Evolutionary conservation across 2,329 filamentous ascomycete species (phyloP).

Genomic region (Acarospora socialis): DNA sequence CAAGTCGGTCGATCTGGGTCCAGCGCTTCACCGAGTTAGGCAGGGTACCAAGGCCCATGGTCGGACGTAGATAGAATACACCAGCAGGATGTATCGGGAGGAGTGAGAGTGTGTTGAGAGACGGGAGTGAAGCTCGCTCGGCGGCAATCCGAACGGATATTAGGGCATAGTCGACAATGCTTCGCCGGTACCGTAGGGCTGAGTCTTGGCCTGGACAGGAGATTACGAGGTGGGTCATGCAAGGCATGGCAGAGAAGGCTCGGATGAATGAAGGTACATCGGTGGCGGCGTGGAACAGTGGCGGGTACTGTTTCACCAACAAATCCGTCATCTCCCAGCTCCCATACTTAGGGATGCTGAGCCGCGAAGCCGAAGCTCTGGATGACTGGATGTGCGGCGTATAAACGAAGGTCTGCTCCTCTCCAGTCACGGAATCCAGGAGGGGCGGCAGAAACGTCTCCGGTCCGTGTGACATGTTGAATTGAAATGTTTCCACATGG

Average conservation of each 20-base stretch:
- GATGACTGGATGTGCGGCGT: slow-evolving; percentile 53
- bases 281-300: slow-evolving; percentile 76
- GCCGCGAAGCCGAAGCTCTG: slow-evolving; percentile 43
- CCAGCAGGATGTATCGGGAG: slow-evolving; percentile 60
- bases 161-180: slow-evolving; percentile 74
- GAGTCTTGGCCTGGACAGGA: slow-evolving; percentile 60
- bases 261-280: slow-evolving; percentile 75
- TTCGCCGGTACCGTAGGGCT: slow-evolving; percentile 56
- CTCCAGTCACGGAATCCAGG: slow-evolving; percentile 60
- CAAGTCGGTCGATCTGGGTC: slow-evolving; percentile 61
- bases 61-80: slow-evolving; percentile 63
- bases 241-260: slow-evolving; percentile 53
- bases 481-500: slow-evolving; percentile 64
- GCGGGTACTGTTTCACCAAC: slow-evolving; percentile 73
- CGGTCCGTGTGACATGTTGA: slow-evolving; percentile 60
- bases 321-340: slow-evolving; percentile 66
- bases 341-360: slow-evolving; percentile 58
- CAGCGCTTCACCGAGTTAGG: slow-evolving; percentile 60
- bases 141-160: slow-evolving; percentile 75
- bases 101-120: slow-evolving; percentile 56
- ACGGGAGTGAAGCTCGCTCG: slow-evolving; percentile 54
- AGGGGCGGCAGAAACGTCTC: slow-evolving; percentile 76
- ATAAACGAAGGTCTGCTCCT: slow-evolving; percentile 70
- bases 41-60: slow-evolving; percentile 58
- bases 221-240: slow-evolving; percentile 60